phyloP scores from a whole-genome alignment of 768 basidiomycete species.

The Auricularia heimuer region DNA sequence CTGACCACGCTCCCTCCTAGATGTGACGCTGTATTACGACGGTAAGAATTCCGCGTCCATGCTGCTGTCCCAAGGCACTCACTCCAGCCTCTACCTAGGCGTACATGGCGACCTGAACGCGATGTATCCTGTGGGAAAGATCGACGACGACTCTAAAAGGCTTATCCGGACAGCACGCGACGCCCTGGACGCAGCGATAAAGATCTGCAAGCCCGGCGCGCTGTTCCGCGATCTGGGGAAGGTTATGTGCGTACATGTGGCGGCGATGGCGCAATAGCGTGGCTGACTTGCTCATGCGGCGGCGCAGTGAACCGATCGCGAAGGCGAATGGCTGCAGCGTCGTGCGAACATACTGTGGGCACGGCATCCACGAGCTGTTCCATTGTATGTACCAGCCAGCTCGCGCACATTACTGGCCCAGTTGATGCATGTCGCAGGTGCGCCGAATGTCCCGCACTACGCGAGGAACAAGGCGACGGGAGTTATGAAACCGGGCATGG shows the following conservation, averaged over 20 bases:
- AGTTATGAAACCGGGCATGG: slow-evolving; percentile 90
- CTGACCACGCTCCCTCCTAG: slow-evolving; percentile 26
- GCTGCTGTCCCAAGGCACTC: background rate
- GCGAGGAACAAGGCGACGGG: slow-evolving; percentile 90
- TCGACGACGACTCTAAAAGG: slow-evolving; percentile 74
- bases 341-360: slow-evolving; percentile 86
- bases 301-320: slow-evolving; percentile 69
- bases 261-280: slow-evolving; percentile 2
- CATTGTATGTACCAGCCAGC: slow-evolving; percentile 31
- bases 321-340: slow-evolving; percentile 78
- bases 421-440: slow-evolving; percentile 3
- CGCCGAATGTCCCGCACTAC: slow-evolving; percentile 90
- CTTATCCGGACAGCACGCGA: slow-evolving; percentile 76
- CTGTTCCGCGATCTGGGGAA: slow-evolving; percentile 84
- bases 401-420: background rate
- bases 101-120: slow-evolving; percentile 90
- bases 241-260: slow-evolving; percentile 51
- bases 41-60: slow-evolving; percentile 29
- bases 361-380: slow-evolving; percentile 82
- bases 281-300: background rate
- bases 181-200: slow-evolving; percentile 82
- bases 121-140: slow-evolving; percentile 81
- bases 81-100: slow-evolving; percentile 27
- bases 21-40: slow-evolving; percentile 70
- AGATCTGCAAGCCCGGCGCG: slow-evolving; percentile 86